Base-by-base conservation (phyloP, 345 rosid genomes). In the Brassica carinata region DNA sequence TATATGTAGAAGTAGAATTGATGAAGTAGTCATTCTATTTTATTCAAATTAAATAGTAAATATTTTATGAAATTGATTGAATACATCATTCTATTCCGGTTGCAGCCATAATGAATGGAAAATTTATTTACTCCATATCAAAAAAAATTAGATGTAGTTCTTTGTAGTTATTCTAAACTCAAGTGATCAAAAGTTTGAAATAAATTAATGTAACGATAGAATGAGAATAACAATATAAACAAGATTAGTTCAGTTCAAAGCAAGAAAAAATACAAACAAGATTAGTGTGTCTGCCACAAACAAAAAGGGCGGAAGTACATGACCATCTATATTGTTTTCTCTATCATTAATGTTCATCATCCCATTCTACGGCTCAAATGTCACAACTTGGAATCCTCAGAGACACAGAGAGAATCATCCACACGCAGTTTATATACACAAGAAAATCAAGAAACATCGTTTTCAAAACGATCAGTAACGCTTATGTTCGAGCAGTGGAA, bases 231-330 rank as follows among this genome's bases (percentile, higher is more conserved):
- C 31, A 29, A 29, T 29, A 29, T 29, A 29, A 29, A 29, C 31
- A 29, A 29, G 31, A 29, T 29, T 29, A 29, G 31, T 29, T 29
- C 31, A 29, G 31, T 29, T 29, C 31, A 29, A 29, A 29, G 0
- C 0, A 29, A 29, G 26, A 59, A 30, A 74, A 26, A 15, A 69
- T 69, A 63, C 30, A 70, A 70, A 59, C 77, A 73, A 4, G 79
- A 63, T 80, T 69, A 36, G 51, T 75, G 14, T 80, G 83, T 80
- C 79, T 75, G 83, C 83, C 83, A 75, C 79, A 70, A 38, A 75
- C 45, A 53, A 55, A 69, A 75, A 62, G 18, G 3, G 36, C 13
- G 18, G 36, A 75, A 69, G 30, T 63, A 70, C 79, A 51, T 61
- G 8, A 59, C 64, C 82, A 59, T 68, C 19, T 9, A 53, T 69